Percentiles rank a stretch among this genome's conserved stretches.
Conservation (phyloP, 202 grass and related monocot genomes). For the Bolboschoenoplectus hybrid region DNA sequence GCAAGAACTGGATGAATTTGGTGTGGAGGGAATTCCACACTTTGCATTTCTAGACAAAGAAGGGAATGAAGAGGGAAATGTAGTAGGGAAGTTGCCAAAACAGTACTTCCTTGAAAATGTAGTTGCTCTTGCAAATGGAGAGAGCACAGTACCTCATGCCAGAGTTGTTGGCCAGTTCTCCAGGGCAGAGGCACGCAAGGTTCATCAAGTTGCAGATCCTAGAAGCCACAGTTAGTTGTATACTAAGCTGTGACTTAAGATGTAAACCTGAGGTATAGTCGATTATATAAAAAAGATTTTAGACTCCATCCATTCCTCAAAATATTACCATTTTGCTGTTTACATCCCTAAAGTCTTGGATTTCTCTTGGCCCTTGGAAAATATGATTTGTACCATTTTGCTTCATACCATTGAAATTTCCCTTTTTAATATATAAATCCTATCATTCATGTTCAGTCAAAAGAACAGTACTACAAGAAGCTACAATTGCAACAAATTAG, state of each 20-base stretch:
- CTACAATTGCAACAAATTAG: background rate
- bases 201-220: conserved; percentile 85
- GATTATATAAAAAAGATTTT: background rate
- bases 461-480: background rate
- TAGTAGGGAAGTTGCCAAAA: conserved; percentile 80
- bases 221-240: conserved; percentile 86
- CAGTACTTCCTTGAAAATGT: conserved; percentile 94
- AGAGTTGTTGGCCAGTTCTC: conserved; percentile 72
- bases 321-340: background rate
- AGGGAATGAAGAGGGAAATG: conserved; percentile 93
- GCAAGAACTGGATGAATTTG: conserved; percentile 96
- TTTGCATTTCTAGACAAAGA: conserved; percentile 92
- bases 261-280: background rate
- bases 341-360: background rate
- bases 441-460: background rate
- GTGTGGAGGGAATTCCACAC: conserved; percentile 93
- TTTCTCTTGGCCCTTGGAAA: background rate
- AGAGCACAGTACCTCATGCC: conserved; percentile 70
- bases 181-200: conserved; percentile 70
- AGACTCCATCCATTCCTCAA: background rate
- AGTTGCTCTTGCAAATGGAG: conserved; percentile 73
- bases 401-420: background rate
- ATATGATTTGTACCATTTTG: background rate
- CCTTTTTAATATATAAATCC: background rate
- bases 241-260: conserved; percentile 9